phyloP scores from a whole-genome alignment of 1,284 basidiomycete genomes.

The Meira miltonrushii region DNA sequence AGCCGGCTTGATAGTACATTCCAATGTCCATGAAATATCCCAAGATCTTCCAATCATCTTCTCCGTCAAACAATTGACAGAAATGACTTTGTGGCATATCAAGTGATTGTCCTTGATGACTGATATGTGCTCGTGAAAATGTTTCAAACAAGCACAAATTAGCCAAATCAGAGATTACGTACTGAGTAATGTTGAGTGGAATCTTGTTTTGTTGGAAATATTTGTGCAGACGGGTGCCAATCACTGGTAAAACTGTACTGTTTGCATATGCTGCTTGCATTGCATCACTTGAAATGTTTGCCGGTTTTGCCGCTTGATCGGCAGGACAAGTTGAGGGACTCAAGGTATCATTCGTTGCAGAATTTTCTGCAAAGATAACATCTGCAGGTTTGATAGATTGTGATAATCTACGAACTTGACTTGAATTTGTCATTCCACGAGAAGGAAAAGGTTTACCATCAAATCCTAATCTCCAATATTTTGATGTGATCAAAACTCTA shows the following conservation, averaged over 20 bases:
- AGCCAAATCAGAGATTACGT: conserved; percentile 17
- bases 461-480: conserved; percentile 22
- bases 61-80: conserved; percentile 16
- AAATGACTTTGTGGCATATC: conserved; percentile 11
- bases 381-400: conserved; percentile 9
- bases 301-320: conserved; percentile 9
- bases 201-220: neutral
- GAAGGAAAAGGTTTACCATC: conserved; percentile 16
- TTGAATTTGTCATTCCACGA: conserved; percentile 11
- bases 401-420: conserved; percentile 12
- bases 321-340: conserved; percentile 17
- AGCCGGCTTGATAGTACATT: conserved; percentile 21
- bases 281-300: neutral
- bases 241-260: conserved; percentile 14
- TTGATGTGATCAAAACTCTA: conserved; percentile 22
- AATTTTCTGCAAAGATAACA: conserved; percentile 17
- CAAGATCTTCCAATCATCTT: conserved; percentile 18
- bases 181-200: conserved; percentile 10
- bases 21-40: conserved; percentile 19
- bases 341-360: conserved; percentile 21
- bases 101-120: conserved; percentile 13
- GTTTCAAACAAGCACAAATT: conserved; percentile 21
- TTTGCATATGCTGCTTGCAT: conserved; percentile 15
- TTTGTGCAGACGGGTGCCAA: conserved; percentile 11
- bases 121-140: conserved; percentile 14